phyloP scores from a whole-genome alignment of 257 asterid species.

The Prunella vulgaris region DNA sequence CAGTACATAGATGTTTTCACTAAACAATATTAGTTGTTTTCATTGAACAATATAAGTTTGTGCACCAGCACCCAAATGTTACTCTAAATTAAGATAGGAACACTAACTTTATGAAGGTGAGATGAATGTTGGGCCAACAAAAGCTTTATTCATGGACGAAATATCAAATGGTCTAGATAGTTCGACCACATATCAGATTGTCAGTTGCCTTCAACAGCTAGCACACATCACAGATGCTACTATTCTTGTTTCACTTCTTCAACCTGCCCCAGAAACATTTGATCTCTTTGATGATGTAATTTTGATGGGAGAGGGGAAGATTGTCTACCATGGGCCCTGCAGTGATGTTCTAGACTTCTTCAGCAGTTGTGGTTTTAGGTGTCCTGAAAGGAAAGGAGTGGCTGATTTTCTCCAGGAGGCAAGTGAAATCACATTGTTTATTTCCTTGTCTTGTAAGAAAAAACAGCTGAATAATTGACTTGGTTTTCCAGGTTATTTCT shows the following conservation, averaged over 20 bases:
- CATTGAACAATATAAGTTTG: too few species aligned
- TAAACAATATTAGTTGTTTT: too few species aligned
- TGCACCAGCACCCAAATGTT: too few species aligned
- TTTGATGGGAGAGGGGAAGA: slow-evolving; percentile 51
- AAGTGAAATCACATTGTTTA: not conserved
- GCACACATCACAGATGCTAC: slow-evolving; percentile 50
- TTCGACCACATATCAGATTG: slow-evolving; percentile 52
- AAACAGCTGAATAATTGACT: not conserved
- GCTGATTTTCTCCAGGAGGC: slow-evolving; percentile 68
- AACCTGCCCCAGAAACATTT: slow-evolving; percentile 64
- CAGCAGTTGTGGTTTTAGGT: slow-evolving; percentile 41
- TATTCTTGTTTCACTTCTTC: slow-evolving; percentile 47
- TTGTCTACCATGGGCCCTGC: slow-evolving; percentile 52
- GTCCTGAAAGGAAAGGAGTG: slow-evolving; percentile 65
- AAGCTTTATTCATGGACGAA: slow-evolving; percentile 57
- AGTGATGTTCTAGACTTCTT: slow-evolving; percentile 39
- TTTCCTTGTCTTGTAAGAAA: not conserved
- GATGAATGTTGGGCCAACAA: slow-evolving; percentile 60
- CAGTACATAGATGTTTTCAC: too few species aligned
- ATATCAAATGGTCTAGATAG: slow-evolving; percentile 61
- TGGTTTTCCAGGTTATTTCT: slow-evolving; percentile 45
- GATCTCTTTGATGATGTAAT: slow-evolving; percentile 53
- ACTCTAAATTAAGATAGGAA: not conserved
- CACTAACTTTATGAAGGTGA: slow-evolving; percentile 33
- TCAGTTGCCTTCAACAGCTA: slow-evolving; percentile 43